phyloP scores from a whole-genome alignment of 1,284 basidiomycete species.

The Trametes pubescens region DNA sequence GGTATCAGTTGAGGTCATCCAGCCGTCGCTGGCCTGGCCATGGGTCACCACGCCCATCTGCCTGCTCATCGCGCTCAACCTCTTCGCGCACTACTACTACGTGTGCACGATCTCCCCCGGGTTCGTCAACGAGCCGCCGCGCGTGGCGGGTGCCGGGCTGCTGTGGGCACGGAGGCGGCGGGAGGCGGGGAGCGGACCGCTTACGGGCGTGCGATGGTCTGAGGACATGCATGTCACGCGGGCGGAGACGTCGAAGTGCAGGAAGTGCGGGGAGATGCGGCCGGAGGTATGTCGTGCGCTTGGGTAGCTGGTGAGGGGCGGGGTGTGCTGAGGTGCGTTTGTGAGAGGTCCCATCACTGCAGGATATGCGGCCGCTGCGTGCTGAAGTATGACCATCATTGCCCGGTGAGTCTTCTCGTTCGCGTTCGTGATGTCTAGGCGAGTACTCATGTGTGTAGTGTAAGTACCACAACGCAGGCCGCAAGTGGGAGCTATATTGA shows the following conservation, averaged over 20 bases:
- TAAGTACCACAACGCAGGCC: constrained; percentile 40
- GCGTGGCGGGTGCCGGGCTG: constrained; percentile 48
- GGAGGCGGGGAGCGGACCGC: constrained; percentile 33
- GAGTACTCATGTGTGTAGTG: constrained; percentile 46
- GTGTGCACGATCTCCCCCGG: constrained; percentile 83
- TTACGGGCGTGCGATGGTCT: constrained; percentile 51
- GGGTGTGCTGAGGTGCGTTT: constrained; percentile 31
- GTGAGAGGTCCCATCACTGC: constrained; percentile 93
- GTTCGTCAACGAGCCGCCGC: constrained; percentile 64
- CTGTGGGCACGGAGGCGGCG: constrained; percentile 61
- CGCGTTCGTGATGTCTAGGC: neutral
- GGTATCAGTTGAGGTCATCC: constrained; percentile 76
- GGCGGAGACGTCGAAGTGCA: constrained; percentile 67
- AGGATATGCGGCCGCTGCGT: constrained; percentile 92
- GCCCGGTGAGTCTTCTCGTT: constrained; percentile 68
- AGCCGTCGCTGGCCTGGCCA: constrained; percentile 60
- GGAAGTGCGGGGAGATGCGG: constrained; percentile 73
- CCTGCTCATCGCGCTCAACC: constrained; percentile 78
- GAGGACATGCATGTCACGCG: constrained; percentile 57
- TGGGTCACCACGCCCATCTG: constrained; percentile 72
- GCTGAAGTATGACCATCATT: constrained; percentile 95
- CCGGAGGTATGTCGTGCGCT: constrained; percentile 75
- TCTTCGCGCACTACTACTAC: constrained; percentile 86
- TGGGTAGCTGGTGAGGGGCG: neutral
- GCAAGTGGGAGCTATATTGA: neutral